phyloP scores from a whole-genome alignment of 78 protist genomes.

The Dictyostelium capitatum region DNA sequence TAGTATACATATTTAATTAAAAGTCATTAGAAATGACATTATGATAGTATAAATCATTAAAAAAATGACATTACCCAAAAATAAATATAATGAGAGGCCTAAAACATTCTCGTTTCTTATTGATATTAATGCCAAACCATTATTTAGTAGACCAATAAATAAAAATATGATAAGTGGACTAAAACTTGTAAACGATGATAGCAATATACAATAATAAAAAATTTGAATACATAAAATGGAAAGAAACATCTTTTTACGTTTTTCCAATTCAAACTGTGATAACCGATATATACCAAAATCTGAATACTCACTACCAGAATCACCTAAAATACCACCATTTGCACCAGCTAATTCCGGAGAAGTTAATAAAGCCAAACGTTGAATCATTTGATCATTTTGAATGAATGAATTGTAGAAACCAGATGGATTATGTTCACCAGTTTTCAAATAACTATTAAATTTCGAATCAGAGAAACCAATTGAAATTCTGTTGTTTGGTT shows the following conservation, averaged over 20 bases:
- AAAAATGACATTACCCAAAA: no score
- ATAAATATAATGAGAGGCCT: neutral
- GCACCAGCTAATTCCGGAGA: neutral
- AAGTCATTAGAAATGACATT: no score
- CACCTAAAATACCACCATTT: neutral
- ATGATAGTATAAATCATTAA: no score
- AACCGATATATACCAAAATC: neutral
- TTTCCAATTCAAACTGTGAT: conserved; percentile 2
- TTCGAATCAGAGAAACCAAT: neutral
- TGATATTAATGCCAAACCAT: neutral
- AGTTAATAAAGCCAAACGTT: neutral
- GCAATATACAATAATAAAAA: conserved; percentile 2
- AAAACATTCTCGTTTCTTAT: neutral
- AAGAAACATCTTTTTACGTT: neutral
- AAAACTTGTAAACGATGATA: neutral
- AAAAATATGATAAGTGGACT: conserved; percentile 3
- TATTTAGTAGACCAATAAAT: neutral
- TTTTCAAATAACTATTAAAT: conserved; percentile 5
- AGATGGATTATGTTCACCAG: conserved; percentile 20
- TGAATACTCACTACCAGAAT: neutral
- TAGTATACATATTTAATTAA: no score
- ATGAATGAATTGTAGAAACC: neutral
- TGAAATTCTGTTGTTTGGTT: conserved; percentile 19
- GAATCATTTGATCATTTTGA: neutral
- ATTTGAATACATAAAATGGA: neutral